Conservation (phyloP, 768 basidiomycete species). For the Psilocybe cyanescens region DNA sequence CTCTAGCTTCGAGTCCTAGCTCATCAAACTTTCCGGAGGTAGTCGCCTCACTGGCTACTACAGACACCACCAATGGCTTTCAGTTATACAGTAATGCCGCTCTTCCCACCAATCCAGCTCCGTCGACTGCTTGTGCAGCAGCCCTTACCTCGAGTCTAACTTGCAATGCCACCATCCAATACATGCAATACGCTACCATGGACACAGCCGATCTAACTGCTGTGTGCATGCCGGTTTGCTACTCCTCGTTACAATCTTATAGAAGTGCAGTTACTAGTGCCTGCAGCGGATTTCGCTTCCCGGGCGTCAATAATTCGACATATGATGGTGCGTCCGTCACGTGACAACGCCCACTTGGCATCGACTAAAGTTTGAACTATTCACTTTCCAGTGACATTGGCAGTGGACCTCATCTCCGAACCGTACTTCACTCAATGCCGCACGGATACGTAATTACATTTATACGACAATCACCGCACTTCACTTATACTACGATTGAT, state of each 20-base stretch:
- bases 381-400: neutral
- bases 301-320: slow-evolving; percentile 1
- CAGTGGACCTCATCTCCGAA: neutral
- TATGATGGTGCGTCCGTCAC: neutral
- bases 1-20: neutral
- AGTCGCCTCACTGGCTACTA: too few species aligned
- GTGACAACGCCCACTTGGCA: too few species aligned
- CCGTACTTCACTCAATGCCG: slow-evolving; percentile 1
- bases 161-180: slow-evolving; percentile 5
- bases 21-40: neutral
- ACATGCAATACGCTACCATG: neutral
- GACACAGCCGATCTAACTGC: neutral
- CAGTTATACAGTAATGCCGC: slow-evolving; percentile 2
- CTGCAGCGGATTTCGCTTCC: neutral
- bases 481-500: too few species aligned
- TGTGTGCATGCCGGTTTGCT: neutral
- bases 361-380: too few species aligned
- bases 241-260: slow-evolving; percentile 4
- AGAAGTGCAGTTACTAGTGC: neutral
- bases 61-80: neutral
- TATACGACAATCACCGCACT: too few species aligned
- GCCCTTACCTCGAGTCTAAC: neutral
- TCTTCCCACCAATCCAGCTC: slow-evolving; percentile 7
- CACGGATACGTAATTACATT: too few species aligned
- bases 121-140: slow-evolving; percentile 3